Conservation (phyloP, 345 rosid species). For the Eucalyptus melliodora region DNA sequence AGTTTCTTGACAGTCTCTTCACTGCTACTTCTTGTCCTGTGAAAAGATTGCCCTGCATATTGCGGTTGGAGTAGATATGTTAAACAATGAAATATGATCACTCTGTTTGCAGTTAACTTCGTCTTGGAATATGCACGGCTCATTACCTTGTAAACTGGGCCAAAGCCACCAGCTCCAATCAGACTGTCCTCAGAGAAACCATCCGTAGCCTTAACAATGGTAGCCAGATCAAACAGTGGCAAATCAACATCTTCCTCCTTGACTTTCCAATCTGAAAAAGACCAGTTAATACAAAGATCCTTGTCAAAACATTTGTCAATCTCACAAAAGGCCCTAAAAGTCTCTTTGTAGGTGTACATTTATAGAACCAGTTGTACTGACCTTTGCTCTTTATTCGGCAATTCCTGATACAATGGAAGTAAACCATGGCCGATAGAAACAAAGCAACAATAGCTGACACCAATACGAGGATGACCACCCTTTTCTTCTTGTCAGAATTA, state of each 20-base stretch:
- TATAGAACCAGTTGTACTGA: neutral
- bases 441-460: neutral
- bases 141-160: slow-evolving; percentile 20
- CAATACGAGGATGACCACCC: neutral
- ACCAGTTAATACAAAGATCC: too few relatives aligned
- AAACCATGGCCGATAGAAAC: neutral
- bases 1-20: slow-evolving; percentile 26
- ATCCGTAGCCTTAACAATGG: slow-evolving; percentile 18
- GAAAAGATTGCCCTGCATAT: slow-evolving; percentile 19
- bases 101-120: neutral
- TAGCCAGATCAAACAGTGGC: slow-evolving; percentile 18
- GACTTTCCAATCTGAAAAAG: neutral
- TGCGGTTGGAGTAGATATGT: neutral
- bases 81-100: too few relatives aligned
- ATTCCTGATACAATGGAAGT: neutral
- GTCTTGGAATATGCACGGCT: neutral
- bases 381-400: neutral
- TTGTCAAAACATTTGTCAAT: too few relatives aligned
- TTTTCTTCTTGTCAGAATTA: neutral
- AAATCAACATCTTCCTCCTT: slow-evolving; percentile 4
- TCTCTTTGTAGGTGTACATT: neutral
- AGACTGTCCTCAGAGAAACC: slow-evolving; percentile 13
- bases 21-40: slow-evolving; percentile 34
- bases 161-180: slow-evolving; percentile 39
- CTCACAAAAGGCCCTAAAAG: neutral